Conservation (phyloP, 768 basidiomycete genomes). For the Xerocomus potaroensis region DNA sequence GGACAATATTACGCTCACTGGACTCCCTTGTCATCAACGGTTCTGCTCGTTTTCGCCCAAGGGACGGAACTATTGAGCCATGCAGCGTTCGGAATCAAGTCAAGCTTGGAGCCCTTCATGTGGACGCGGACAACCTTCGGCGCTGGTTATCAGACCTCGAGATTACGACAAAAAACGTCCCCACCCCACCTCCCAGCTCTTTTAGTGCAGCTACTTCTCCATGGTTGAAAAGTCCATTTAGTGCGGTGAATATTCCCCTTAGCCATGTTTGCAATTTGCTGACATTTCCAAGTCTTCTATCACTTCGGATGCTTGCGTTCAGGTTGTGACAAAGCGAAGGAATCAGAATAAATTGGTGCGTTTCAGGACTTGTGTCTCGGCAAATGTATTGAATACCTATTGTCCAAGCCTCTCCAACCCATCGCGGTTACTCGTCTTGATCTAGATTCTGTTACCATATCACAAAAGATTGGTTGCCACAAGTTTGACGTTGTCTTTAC, state of each 20-base stretch:
- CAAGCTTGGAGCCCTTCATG: slow-evolving; percentile 41
- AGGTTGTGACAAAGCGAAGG: slow-evolving; percentile 10
- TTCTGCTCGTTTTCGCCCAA: slow-evolving; percentile 57
- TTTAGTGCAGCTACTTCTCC: slow-evolving; percentile 14
- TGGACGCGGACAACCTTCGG: slow-evolving; percentile 42
- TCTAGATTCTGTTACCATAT: slow-evolving; percentile 46
- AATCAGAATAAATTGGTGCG: slow-evolving; percentile 20
- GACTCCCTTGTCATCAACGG: slow-evolving; percentile 41
- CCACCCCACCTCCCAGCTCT: slow-evolving; percentile 2
- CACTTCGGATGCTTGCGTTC: slow-evolving; percentile 14
- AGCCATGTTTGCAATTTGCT: not conserved
- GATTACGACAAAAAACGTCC: not conserved
- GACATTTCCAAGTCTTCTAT: slow-evolving; percentile 17
- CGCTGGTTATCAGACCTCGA: slow-evolving; percentile 14
- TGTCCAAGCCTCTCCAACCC: slow-evolving; percentile 18
- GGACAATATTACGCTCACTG: slow-evolving; percentile 43
- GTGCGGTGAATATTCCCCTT: slow-evolving; percentile 14
- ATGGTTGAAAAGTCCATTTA: slow-evolving; percentile 28
- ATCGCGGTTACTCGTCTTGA: slow-evolving; percentile 42
- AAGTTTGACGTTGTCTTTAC: slow-evolving; percentile 44
- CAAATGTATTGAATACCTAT: not conserved
- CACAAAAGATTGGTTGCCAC: slow-evolving; percentile 31
- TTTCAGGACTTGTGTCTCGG: not conserved
- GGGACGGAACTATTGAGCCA: slow-evolving; percentile 47
- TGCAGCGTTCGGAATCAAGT: slow-evolving; percentile 48